phyloP scores from a whole-genome alignment of 805 yeast genomes.

The Metschnikowia amazonensis region DNA sequence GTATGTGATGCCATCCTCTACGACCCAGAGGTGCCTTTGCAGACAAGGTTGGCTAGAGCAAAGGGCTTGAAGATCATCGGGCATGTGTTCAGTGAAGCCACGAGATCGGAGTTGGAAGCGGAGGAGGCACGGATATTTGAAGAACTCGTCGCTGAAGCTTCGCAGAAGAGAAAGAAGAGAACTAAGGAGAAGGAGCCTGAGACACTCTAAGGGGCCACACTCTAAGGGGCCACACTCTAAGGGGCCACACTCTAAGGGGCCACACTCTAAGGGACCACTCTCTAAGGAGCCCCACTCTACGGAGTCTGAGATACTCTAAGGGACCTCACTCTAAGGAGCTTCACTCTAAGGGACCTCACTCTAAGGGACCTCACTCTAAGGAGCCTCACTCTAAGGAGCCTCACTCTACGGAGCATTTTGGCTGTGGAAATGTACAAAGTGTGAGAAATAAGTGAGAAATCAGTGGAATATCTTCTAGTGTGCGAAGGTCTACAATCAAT shows the following conservation, averaged over 20 bases:
- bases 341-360: too few species aligned
- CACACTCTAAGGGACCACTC: too few species aligned
- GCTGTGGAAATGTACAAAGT: too few species aligned
- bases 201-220: neutral
- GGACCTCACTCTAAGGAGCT: too few species aligned
- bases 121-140: conserved; percentile 78
- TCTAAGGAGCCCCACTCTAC: too few species aligned
- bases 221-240: too few species aligned
- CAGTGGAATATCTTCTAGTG: neutral
- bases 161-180: conserved; percentile 39
- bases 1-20: conserved; percentile 66
- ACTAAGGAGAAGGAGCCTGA: neutral
- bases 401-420: too few species aligned
- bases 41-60: conserved; percentile 56
- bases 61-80: conserved; percentile 60
- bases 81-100: conserved; percentile 52
- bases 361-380: too few species aligned
- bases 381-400: too few species aligned
- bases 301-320: too few species aligned
- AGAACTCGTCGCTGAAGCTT: conserved; percentile 54
- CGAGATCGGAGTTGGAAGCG: conserved; percentile 64
- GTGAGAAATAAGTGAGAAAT: too few species aligned
- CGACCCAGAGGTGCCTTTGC: conserved; percentile 49
- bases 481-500: neutral
- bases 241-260: too few species aligned